Base-by-base conservation (phyloP, 495 filamentous ascomycete species). In the Mycothermus thermophilus region DNA sequence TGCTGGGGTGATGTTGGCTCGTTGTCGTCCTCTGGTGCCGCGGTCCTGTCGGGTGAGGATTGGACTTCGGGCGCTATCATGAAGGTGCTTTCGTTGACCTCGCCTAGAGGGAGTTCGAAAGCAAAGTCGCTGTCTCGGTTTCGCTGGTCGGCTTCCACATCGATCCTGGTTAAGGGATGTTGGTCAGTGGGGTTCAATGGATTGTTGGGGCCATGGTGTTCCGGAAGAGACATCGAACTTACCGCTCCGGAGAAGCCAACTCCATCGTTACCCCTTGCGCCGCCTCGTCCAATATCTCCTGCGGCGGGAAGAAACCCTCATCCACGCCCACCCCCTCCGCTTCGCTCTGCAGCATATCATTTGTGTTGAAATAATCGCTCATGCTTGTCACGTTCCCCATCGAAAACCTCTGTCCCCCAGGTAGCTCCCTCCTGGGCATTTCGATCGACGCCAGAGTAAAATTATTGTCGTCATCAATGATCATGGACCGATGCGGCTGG, bases 391-490 rank as follows among this genome's bases (percentile, higher is more conserved):
- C 53, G 27, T 62, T 71, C 1, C 39, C 44, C 32, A 55, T 26
- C 28, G 52, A 56, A 10, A 50, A 34, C 35, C 47, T 25, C 6
- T 25, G 40, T 7, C 41, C 30, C 10, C 72, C 41, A 22, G 57
- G 62, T 32, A 62, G 42, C 13, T 72, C 79, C 35, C 79, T 60
- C 33, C 79, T 62, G 8, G 76, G 69, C 29, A 80, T 61, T 54
- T 88, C 83, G 21, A 87, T 66, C 14, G 79, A 80, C 38, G 64
- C 66, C 30, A 71, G 61, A 1, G 80, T 85, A 23, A 71, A 64
- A 42, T 82, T 74, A 21, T 82, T 74, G 21, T 79, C 77, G 20
- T 81, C 77, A 19, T 79, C 79, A 24, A 82, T 55, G 5, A 70
- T 65, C 24, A 74, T 60, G 31, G 75, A 78, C 35, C 66, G 64